A percentile compares a stretch with the other conserved stretches of the same genome.
phyloP scores from a whole-genome alignment of 169 alveolate genomes.

The Plasmodium falciparum region DNA sequence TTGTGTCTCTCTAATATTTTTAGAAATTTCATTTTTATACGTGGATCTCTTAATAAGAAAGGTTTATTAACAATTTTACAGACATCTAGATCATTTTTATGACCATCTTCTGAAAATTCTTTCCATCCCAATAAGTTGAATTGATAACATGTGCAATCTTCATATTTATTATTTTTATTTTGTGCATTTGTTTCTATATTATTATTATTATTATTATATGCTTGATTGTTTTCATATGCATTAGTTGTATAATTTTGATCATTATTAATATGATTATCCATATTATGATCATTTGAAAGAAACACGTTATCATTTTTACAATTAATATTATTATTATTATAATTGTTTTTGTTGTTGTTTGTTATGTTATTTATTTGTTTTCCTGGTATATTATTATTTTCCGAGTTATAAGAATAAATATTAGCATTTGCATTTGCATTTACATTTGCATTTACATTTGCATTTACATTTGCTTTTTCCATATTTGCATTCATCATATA shows the following conservation, averaged over 20 bases:
- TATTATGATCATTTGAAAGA: not conserved
- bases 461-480: no score
- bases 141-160: constrained; percentile 61
- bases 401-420: no score
- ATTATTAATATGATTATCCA: not conserved
- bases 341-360: not conserved
- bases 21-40: constrained; percentile 76
- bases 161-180: constrained; percentile 23
- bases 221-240: no score
- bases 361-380: no score
- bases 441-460: no score
- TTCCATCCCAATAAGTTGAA: constrained; percentile 73
- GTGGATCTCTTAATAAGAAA: constrained; percentile 55
- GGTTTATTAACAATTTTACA: constrained; percentile 77
- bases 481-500: no score
- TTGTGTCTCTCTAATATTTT: constrained; percentile 73
- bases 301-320: no score
- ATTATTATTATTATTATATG: not conserved
- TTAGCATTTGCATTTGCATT: no score
- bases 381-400: no score
- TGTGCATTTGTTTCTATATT: not conserved
- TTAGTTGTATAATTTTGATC: not conserved
- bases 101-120: constrained; percentile 77
- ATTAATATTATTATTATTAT: not conserved
- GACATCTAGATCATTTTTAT: constrained; percentile 74